phyloP scores from a whole-genome alignment of 2,329 filamentous ascomycete species.

The Neophaeococcomyces mojaviensis region DNA sequence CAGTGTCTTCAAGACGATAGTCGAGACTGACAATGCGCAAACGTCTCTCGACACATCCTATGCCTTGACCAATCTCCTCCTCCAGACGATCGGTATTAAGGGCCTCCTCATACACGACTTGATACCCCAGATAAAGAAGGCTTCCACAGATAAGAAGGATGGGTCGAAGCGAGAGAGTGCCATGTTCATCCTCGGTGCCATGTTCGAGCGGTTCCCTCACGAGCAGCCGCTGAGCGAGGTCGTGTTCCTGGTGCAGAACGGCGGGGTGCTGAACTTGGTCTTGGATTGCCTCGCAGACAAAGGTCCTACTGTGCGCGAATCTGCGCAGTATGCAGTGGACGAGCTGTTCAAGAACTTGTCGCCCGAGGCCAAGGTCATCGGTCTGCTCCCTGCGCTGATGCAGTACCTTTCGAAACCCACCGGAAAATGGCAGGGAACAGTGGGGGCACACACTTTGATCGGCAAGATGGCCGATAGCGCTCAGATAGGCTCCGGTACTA shows the following conservation, averaged over 20 bases:
- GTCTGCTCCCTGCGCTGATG: conserved; percentile 67
- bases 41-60: conserved; percentile 63
- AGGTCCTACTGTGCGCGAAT: conserved; percentile 76
- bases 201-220: conserved; percentile 82
- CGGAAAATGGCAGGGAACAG: conserved; percentile 95
- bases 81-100: conserved; percentile 58
- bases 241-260: conserved; percentile 73
- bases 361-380: conserved; percentile 74
- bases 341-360: conserved; percentile 72
- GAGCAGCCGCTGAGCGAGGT: conserved; percentile 72
- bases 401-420: conserved; percentile 73
- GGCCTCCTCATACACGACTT: conserved; percentile 57
- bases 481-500: conserved; percentile 72
- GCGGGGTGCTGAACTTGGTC: conserved; percentile 61
- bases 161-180: conserved; percentile 76
- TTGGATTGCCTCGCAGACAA: conserved; percentile 88
- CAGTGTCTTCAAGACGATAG: conserved; percentile 58
- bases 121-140: conserved; percentile 61
- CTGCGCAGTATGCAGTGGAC: conserved; percentile 89
- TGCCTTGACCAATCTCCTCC: conserved; percentile 54
- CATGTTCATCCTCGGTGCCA: conserved; percentile 87
- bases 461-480: conserved; percentile 94
- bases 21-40: conserved; percentile 61
- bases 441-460: conserved; percentile 75
- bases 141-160: conserved; percentile 88